A percentile compares a stretch with the other conserved stretches of the same genome.
Conservation (phyloP, 2,329 filamentous ascomycete genomes). For the Botrytis pseudocinerea region DNA sequence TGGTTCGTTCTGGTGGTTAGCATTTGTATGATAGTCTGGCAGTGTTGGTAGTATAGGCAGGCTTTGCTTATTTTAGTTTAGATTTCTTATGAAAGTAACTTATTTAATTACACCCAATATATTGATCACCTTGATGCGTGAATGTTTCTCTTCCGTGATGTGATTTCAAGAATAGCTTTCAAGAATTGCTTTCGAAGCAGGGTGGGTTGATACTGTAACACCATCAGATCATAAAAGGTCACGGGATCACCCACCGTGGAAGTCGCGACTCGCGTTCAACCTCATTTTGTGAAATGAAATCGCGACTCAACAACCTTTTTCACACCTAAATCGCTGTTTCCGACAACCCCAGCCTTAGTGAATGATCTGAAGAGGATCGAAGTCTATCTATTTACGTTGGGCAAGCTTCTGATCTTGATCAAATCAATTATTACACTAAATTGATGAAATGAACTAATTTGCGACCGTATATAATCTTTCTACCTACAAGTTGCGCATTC, state of each 20-base stretch:
- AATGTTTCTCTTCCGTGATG: neutral
- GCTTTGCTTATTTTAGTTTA: slow-evolving; percentile 16
- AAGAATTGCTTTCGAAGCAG: neutral
- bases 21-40: slow-evolving; percentile 22
- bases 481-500: neutral
- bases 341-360: neutral
- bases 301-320: neutral
- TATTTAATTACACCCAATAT: neutral
- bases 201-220: neutral
- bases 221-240: neutral
- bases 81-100: slow-evolving; percentile 4
- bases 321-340: neutral
- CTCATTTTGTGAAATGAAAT: neutral
- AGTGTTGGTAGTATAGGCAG: slow-evolving; percentile 16
- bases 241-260: slow-evolving; percentile 14
- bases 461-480: neutral
- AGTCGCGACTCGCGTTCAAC: slow-evolving; percentile 4
- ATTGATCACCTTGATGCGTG: neutral
- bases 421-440: neutral
- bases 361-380: neutral
- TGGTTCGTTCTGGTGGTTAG: slow-evolving; percentile 14
- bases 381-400: neutral
- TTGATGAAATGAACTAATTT: neutral
- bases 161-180: neutral
- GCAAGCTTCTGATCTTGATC: neutral